A percentile compares a stretch with the other conserved stretches of the same genome.
phyloP scores from a whole-genome alignment of 2,329 filamentous ascomycete species.

The Fusarium torreyae region DNA sequence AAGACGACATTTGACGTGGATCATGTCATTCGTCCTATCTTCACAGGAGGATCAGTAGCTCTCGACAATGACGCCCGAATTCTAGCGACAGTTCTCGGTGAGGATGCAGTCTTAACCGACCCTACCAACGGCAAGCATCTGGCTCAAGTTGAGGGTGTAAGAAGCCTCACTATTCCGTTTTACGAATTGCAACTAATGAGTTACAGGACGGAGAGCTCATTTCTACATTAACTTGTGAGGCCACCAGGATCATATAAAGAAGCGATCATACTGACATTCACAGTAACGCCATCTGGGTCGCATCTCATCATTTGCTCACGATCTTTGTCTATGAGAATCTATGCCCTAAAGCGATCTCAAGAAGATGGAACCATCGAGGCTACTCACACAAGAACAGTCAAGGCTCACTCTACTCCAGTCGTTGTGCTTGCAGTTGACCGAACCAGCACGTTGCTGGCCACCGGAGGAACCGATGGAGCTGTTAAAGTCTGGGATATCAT shows the following conservation, averaged over 20 bases:
- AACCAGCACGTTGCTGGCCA: constrained; percentile 91
- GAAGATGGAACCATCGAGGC: constrained; percentile 72
- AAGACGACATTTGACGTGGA: constrained; percentile 93
- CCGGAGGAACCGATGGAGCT: constrained; percentile 91
- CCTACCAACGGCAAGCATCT: constrained; percentile 86
- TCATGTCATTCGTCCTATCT: constrained; percentile 90
- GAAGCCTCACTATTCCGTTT: constrained; percentile 22
- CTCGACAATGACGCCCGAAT: constrained; percentile 86
- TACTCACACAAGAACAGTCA: constrained; percentile 83
- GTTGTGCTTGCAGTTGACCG: constrained; percentile 87
- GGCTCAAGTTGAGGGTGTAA: constrained; percentile 87
- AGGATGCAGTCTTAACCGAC: constrained; percentile 91
- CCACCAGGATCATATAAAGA: constrained; percentile 2
- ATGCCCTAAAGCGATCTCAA: constrained; percentile 74
- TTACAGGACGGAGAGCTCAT: constrained; percentile 82
- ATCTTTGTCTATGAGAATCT: constrained; percentile 96
- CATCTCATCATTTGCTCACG: constrained; percentile 93
- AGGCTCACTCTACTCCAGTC: constrained; percentile 91
- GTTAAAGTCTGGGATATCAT: constrained; percentile 98
- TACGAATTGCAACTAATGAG: constrained; percentile 37
- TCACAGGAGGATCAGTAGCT: constrained; percentile 89
- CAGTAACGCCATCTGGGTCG: constrained; percentile 89
- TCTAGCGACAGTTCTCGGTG: constrained; percentile 89
- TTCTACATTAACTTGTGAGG: constrained; percentile 77
- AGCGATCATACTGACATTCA: constrained; percentile 32